phyloP scores from a whole-genome alignment of 805 yeast genomes.

The Candida maris region DNA sequence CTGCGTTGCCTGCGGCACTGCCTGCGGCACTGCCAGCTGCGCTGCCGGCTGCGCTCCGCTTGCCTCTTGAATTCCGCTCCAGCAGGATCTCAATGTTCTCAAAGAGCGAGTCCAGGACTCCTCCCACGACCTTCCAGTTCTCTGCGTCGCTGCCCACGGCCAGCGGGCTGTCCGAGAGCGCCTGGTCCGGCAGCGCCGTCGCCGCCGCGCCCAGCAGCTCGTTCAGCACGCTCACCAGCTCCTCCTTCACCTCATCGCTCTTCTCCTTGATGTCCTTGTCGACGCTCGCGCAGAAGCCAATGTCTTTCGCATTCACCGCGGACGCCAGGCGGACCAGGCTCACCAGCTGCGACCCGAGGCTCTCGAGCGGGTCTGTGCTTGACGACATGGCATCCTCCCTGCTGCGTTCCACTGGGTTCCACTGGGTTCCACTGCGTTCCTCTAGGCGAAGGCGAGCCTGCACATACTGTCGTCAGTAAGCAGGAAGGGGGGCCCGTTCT shows the following conservation, averaged over 20 bases:
- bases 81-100: slow-evolving; percentile 74
- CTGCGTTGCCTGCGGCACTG: neutral
- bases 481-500: too few species aligned
- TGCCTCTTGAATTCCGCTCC: slow-evolving; percentile 39
- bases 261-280: slow-evolving; percentile 45
- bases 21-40: too few species aligned
- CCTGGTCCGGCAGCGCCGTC: slow-evolving; percentile 24
- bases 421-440: too few species aligned
- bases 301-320: slow-evolving; percentile 73
- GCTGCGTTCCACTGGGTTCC: too few species aligned
- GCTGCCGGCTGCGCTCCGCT: slow-evolving; percentile 5
- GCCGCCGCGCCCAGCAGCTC: slow-evolving; percentile 32
- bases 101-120: slow-evolving; percentile 62
- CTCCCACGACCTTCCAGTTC: slow-evolving; percentile 61
- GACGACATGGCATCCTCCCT: too few species aligned
- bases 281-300: slow-evolving; percentile 66
- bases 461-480: too few species aligned
- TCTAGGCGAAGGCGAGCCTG: too few species aligned
- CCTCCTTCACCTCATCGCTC: slow-evolving; percentile 39
- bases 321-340: slow-evolving; percentile 62
- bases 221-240: slow-evolving; percentile 45
- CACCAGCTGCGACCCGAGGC: slow-evolving; percentile 45
- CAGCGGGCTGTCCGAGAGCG: slow-evolving; percentile 25
- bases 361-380: slow-evolving; percentile 16
- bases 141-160: slow-evolving; percentile 33